Evolutionary conservation across 495 filamentous ascomycete species (phyloP), one percentile per base, ranked within the genome.

Genomic region (Elaphomyces granulatus): DNA sequence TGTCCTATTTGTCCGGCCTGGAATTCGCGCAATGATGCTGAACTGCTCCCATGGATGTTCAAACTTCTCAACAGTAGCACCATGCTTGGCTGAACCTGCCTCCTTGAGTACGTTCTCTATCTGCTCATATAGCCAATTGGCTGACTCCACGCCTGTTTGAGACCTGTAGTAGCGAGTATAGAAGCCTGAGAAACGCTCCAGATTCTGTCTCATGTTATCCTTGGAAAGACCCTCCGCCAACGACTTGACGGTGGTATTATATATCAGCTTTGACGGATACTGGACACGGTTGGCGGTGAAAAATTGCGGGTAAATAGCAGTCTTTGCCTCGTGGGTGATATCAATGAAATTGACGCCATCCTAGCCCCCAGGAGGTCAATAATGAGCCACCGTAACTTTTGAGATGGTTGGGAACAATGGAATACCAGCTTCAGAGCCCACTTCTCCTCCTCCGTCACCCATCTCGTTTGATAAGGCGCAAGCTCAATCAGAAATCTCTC

Each of bases 371-470:
- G 12, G 21, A 31, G 41, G n/a, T n/a, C 15, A 38, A 23, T 19
- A 2, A 38, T 54, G 44, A 49, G 35, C 33, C 9, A 38, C 18
- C 7, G 4, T 32, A 14, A 18, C 17, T 1, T 15, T 32, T 15
- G 6, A 15, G 2, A 7, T 32, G 21, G 15, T 21, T 9, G 20
- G 15, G 10, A 34, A 32, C 9, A 31, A 33, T 8, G 26, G 32
- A 9, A 41, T 72, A 94, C 86, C 47, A 87, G 66, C 56, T 82
- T 78, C 44, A 96, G 64, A 46, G 72, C 75, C 82, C 92, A 94
- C 62, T 98, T 98, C 63, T 94, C 77, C 20, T 94, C 85, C 49
- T 98, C 88, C 0, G 82, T 88, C 17, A 94, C 78, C 81, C 83
- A 92, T 61, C 66, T 60, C 16, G 75, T 86, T 47, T 84, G 71